Evolutionary conservation across 2,329 filamentous ascomycete genomes (phyloP).

Genomic region (Botrytis sinoallii): DNA sequence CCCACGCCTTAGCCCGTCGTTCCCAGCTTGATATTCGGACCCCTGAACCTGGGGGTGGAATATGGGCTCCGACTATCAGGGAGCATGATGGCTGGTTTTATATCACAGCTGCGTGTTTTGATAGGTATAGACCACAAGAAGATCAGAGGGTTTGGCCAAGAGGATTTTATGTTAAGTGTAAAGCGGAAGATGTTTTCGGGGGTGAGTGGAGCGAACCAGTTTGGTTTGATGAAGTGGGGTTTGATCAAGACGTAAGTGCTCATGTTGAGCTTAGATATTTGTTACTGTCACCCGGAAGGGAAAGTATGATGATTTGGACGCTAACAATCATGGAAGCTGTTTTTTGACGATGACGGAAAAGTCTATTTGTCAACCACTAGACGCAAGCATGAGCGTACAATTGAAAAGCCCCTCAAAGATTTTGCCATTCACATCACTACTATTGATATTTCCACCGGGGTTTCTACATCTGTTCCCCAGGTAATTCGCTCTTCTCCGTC

Average conservation of each 20-base stretch:
- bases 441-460: slow-evolving; percentile 46
- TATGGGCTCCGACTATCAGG: slow-evolving; percentile 49
- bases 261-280: background rate
- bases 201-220: slow-evolving; percentile 12
- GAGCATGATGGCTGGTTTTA: slow-evolving; percentile 46
- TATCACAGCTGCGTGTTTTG: slow-evolving; percentile 42
- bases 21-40: slow-evolving; percentile 41
- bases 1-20: slow-evolving; percentile 40
- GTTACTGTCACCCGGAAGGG: background rate
- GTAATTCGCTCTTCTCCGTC: slow-evolving; percentile 39
- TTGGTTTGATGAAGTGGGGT: slow-evolving; percentile 19
- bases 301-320: background rate
- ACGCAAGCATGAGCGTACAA: slow-evolving; percentile 9
- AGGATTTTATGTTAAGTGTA: slow-evolving; percentile 15
- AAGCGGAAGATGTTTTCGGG: slow-evolving; percentile 3
- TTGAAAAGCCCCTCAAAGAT: background rate
- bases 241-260: slow-evolving; percentile 17
- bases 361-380: slow-evolving; percentile 40
- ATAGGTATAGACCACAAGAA: slow-evolving; percentile 25
- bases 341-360: slow-evolving; percentile 55
- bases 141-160: slow-evolving; percentile 12
- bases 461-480: slow-evolving; percentile 25
- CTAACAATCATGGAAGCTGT: slow-evolving; percentile 27
- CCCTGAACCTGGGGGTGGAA: slow-evolving; percentile 40
- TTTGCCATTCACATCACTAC: slow-evolving; percentile 40